Conservation (phyloP, 306 rosid species). For the Quercus cerris region DNA sequence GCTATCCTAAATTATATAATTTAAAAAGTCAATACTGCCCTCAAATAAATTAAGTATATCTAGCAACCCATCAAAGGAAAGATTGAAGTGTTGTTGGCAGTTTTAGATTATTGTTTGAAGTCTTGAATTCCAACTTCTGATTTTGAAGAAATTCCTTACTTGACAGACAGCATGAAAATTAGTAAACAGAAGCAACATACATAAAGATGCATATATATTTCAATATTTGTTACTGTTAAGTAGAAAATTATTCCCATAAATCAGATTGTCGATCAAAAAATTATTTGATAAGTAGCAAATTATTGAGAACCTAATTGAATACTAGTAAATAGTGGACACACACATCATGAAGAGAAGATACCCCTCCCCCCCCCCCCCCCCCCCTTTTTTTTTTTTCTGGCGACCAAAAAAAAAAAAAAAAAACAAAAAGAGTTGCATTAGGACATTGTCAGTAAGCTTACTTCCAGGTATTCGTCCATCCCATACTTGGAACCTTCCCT, state of each 20-base stretch:
- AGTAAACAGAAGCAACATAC: neutral
- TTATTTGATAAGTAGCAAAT: neutral
- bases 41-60: neutral
- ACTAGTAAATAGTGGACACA: neutral
- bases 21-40: neutral
- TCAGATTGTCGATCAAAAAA: neutral
- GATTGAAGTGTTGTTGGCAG: neutral
- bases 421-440: neutral
- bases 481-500: constrained; percentile 99
- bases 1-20: neutral
- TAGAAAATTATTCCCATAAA: neutral
- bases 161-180: neutral
- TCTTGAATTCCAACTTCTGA: neutral
- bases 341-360: neutral
- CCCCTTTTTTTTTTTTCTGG: too few relatives aligned
- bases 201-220: neutral
- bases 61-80: neutral
- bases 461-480: constrained; percentile 95
- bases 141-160: neutral
- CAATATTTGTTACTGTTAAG: neutral
- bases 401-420: neutral
- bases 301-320: neutral
- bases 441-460: constrained; percentile 13
- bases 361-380: too few relatives aligned
- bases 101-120: neutral